Percentiles rank a stretch among this genome's conserved stretches.
These are phyloP conservation scores for Blakeslea trispora DNA, from an alignment of 371 early-diverging fungal genomes.

Conservation along the genomic window DNA sequence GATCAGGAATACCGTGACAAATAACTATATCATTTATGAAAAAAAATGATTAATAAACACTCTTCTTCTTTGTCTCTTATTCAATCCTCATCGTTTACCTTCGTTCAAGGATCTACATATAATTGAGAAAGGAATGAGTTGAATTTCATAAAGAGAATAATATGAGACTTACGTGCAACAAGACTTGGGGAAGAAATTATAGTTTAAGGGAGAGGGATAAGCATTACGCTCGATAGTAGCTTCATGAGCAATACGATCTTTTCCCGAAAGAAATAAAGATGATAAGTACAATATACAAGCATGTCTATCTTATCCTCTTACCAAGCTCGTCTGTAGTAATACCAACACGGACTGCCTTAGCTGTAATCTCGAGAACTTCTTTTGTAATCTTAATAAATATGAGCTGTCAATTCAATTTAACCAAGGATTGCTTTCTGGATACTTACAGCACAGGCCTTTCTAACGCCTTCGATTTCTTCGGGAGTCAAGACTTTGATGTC, in stretches of 20 bases:
- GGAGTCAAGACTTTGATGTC: constrained; percentile 68
- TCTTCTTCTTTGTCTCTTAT: neutral
- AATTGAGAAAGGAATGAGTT: neutral
- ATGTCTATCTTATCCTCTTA: constrained; percentile 8
- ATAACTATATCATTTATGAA: constrained; percentile 49
- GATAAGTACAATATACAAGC: too few species aligned
- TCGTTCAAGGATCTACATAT: constrained; percentile 58
- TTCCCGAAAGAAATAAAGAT: neutral
- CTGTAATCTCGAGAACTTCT: constrained; percentile 85
- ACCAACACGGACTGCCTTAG: constrained; percentile 78
- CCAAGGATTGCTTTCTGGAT: neutral
- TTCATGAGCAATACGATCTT: constrained; percentile 84
- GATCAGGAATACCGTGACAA: constrained; percentile 92
- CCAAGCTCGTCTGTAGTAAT: constrained; percentile 90
- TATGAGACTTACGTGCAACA: constrained; percentile 81
- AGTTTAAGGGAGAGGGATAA: constrained; percentile 96
- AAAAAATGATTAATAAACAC: neutral
- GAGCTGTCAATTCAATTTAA: neutral
- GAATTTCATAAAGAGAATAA: constrained; percentile 12
- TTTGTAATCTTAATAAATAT: constrained; percentile 67
- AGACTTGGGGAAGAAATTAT: constrained; percentile 90
- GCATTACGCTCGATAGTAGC: constrained; percentile 82
- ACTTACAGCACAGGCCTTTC: constrained; percentile 73
- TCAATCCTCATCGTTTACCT: constrained; percentile 23
- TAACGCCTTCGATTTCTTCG: constrained; percentile 80